Evolutionary conservation across 1,284 basidiomycete species (phyloP).

Genomic region (Pisolithus thermaeus): DNA sequence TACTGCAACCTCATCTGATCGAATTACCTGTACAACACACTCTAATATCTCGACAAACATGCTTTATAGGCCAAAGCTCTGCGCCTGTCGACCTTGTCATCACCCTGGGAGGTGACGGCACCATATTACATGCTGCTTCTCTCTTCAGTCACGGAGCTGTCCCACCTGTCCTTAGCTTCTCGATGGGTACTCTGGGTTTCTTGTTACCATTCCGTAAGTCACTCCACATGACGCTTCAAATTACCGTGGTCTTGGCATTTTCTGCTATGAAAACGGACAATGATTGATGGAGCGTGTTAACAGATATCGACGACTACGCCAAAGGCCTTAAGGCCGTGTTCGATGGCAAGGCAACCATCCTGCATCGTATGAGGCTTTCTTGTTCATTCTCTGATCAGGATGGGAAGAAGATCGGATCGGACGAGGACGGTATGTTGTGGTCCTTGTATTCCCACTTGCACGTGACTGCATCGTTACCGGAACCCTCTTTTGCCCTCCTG

Average conservation of each 20-base stretch:
- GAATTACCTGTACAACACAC: slow-evolving; percentile 31
- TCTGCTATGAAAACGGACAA: not conserved
- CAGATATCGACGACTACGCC: slow-evolving; percentile 79
- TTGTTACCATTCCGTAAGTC: slow-evolving; percentile 87
- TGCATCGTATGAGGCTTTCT: slow-evolving; percentile 83
- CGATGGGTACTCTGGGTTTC: slow-evolving; percentile 94
- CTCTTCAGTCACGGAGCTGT: slow-evolving; percentile 86
- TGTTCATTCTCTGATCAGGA: slow-evolving; percentile 70
- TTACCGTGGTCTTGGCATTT: not conserved
- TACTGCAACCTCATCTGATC: too few relatives aligned
- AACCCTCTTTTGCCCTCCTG: not conserved
- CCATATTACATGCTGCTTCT: slow-evolving; percentile 91
- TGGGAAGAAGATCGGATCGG: slow-evolving; percentile 48
- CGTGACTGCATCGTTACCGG: not conserved
- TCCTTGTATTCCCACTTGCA: not conserved
- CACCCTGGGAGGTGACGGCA: slow-evolving; percentile 93
- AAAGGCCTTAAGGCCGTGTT: slow-evolving; percentile 77
- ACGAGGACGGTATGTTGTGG: slow-evolving; percentile 46
- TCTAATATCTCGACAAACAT: slow-evolving; percentile 41
- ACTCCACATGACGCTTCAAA: not conserved
- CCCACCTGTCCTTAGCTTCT: slow-evolving; percentile 93
- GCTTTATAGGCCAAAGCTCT: not conserved
- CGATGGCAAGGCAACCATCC: slow-evolving; percentile 68
- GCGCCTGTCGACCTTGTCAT: slow-evolving; percentile 68
- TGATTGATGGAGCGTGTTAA: slow-evolving; percentile 7